Base-by-base conservation (phyloP, 768 basidiomycete species). In the Megacollybia marginata region DNA sequence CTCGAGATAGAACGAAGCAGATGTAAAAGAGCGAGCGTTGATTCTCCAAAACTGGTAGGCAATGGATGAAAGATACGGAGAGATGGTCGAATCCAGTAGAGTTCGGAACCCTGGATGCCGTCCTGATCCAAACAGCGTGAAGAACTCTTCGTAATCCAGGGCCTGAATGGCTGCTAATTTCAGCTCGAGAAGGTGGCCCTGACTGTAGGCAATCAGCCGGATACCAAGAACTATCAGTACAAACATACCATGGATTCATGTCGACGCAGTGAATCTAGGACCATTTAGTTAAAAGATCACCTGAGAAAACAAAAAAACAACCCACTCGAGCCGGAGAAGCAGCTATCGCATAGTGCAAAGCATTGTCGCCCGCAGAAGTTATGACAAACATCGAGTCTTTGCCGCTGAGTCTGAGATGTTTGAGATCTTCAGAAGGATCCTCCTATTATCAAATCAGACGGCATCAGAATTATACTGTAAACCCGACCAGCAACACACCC, bases 41-140 rank as follows among this genome's bases (percentile, higher is more conserved):
- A 79, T 66, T 51, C 78, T 73, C 88, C 88, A 89, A 67, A 87
- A 88, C 51, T 85, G 82, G 65, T 85, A 88, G 1, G 86, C 85
- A 52, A 72, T 72, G 15, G 83, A 82, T 20, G 87, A 86, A 15
- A 89, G 73, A 55, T 76, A 71, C 0, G 88, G 86, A 0, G 85
- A 75, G 36, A 90, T 68, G 53, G 73, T 73, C 47, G 67, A 67
- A 54, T 83, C 82, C 44, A 89, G 70, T 4, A 88, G 67, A 0
- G 64, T 55, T 47, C 79, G 78, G 67, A 90, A 90, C 32, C 69
- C 60, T 6, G 73, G 58, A 58, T 85, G 81, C 34, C 65, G 65
- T 9, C 88, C 87, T 33, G 76, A 62, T 13, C 87, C 88, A 55
- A 88, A 90, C 53, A 89, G 59, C 18, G 73, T 63, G 52, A 74